These are phyloP conservation scores for Nakazawaea wyomingensis DNA, from an alignment of 805 yeast genomes.

Conservation along the genomic window DNA sequence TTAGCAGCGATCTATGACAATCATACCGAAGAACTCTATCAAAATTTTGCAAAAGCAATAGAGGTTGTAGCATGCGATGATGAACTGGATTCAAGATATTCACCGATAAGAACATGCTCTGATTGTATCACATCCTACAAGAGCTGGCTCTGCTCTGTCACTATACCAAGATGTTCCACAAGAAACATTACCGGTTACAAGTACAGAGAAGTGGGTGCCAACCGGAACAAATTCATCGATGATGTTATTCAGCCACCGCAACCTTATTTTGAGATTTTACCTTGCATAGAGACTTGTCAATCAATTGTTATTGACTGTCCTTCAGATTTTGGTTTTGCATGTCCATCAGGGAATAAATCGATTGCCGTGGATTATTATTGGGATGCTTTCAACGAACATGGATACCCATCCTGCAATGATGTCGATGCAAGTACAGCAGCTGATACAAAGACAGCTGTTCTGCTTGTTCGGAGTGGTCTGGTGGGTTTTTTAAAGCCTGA, in stretches of 20 bases:
- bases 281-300: slow-evolving; percentile 80
- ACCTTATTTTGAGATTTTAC: slow-evolving; percentile 73
- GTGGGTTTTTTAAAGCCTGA: not conserved
- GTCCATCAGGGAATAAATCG: slow-evolving; percentile 48
- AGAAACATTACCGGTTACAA: slow-evolving; percentile 37
- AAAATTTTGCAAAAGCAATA: slow-evolving; percentile 69
- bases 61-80: slow-evolving; percentile 75
- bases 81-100: slow-evolving; percentile 57
- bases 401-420: slow-evolving; percentile 36
- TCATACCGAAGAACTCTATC: slow-evolving; percentile 49
- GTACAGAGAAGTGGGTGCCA: slow-evolving; percentile 39
- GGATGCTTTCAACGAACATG: slow-evolving; percentile 21
- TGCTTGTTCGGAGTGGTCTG: not conserved
- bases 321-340: slow-evolving; percentile 61
- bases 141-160: slow-evolving; percentile 85
- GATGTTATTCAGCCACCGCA: slow-evolving; percentile 45
- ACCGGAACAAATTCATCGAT: slow-evolving; percentile 60
- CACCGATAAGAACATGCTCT: slow-evolving; percentile 68
- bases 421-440: slow-evolving; percentile 5
- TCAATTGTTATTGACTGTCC: slow-evolving; percentile 83
- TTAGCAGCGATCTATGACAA: slow-evolving; percentile 54
- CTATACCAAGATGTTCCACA: slow-evolving; percentile 82
- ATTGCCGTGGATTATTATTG: slow-evolving; percentile 39
- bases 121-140: slow-evolving; percentile 70
- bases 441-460: not conserved